Evolutionary conservation across 2,329 filamentous ascomycete genomes (phyloP), one percentile per base, ranked within the genome.

Genomic region (Pseudogymnoascus sp.): DNA sequence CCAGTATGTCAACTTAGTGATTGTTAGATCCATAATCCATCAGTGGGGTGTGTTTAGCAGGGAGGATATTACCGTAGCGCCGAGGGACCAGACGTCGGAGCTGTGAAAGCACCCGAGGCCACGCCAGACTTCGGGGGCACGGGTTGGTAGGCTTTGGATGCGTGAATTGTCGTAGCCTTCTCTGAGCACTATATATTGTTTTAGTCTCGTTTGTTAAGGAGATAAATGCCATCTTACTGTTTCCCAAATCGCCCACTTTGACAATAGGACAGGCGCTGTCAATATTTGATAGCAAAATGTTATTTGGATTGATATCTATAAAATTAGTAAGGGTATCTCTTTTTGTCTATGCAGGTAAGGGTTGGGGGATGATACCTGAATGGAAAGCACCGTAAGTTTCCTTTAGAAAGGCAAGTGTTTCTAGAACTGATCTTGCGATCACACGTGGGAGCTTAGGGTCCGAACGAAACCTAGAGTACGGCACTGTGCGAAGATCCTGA

Each of bases 71-170:
- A 69, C 67, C 16, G 69, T 69, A 50, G 66, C 65, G 41, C 64
- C 68, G 14, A 70, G 28, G 22, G 66, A 70, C 68, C 68, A 70
- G 33, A 70, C 63, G 65, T 71, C 68, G 31, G 68, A 66, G 16
- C 67, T 62, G 41, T 66, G 68, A 35, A 56, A 65, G 61, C 65
- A 66, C 10, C 65, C 64, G 11, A 66, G 64, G n/a, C 60, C 65
- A 64, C 62, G 43, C 65, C 62, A 66, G 16, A 66, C 65, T 53
- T 66, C 62, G 14, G 61, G 53, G 24, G 62, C 62, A 16, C 64
- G 50, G 16, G 28, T 62, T 4, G 24, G 11, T 33, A 66, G 33
- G 61, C 59, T 43, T 22, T 62, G 61, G 19, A 14, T 31, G 2
- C 28, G 50, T 14, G 43, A 46, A 35, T 59, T 56, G 24, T 64